Evolutionary conservation across 257 asterid species (phyloP).

Genomic region (Oldenlandia corymbosa): DNA sequence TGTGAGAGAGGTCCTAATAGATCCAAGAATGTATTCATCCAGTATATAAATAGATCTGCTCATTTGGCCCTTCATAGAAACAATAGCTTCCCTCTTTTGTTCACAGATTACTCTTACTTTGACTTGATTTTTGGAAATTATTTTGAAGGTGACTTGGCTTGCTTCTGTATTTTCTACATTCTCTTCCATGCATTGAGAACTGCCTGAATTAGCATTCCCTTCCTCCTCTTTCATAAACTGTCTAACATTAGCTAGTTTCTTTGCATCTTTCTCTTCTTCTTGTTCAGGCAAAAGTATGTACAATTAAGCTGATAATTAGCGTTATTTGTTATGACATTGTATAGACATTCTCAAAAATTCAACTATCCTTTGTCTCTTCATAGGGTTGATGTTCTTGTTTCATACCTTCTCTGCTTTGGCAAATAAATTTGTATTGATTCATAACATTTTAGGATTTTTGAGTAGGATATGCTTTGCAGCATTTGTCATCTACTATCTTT

Average conservation of each 20-base stretch:
- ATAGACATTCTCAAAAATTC: not conserved
- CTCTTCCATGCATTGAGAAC: not conserved
- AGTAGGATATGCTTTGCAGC: no score
- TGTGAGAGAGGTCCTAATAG: constrained; percentile 22
- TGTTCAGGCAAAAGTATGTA: not conserved
- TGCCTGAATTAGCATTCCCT: not conserved
- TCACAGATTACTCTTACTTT: not conserved
- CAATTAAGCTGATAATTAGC: no score
- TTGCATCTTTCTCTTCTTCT: not conserved
- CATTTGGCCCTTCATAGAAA: constrained; percentile 7
- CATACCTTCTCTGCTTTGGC: not conserved
- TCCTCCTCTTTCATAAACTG: not conserved
- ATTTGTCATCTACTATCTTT: not conserved
- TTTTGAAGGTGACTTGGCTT: constrained; percentile 9
- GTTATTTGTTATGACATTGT: not conserved
- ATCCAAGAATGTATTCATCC: constrained; percentile 13
- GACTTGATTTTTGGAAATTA: not conserved
- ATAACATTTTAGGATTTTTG: no score
- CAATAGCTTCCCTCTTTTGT: not conserved
- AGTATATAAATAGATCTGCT: constrained; percentile 25
- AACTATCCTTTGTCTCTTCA: not conserved
- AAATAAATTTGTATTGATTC: no score
- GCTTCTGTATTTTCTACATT: not conserved
- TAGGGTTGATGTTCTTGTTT: not conserved
- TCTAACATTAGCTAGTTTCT: not conserved